Base-by-base conservation (phyloP, 2,329 filamentous ascomycete genomes). In the Aspergillus tubingensis region DNA sequence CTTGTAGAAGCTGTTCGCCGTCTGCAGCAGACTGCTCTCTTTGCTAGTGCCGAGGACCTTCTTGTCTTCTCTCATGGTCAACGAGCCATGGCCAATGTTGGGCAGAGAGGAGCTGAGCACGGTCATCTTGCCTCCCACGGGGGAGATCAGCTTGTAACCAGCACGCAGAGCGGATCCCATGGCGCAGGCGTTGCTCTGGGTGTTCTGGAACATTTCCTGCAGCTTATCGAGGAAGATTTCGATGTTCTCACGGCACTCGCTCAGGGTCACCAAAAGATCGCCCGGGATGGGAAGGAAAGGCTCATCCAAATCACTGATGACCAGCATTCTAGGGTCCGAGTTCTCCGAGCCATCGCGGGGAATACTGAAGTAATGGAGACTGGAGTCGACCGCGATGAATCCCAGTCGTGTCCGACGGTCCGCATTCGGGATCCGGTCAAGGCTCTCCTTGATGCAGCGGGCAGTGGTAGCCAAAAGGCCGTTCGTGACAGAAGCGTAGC, bases 401-500 rank as follows among this genome's bases (percentile, higher is more conserved):
- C 95, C 95, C 58, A 99, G 84, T 61, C 94, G 87, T 41, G 95
- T 98, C 69, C 95, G 86, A 63, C 93, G 87, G 75, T 98, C 95
- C 23, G 93, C 93, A 77, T 99, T 98, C n/a, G 95, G 95, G 85
- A 99, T 97, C 78, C 94, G 86, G 78, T 96, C 94, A 59, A 99
- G 84, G 72, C 93, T 96, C 77, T 98, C 95, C 72, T 96, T 83
- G 69, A 99, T 97, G 65, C 93, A 96, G 69, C 95, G 87, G 59
- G 95, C 94, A 63, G 89, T 91, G 8, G 95, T 98, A 53, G 95
- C 95, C 61, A 98, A 82, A 32, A 99, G 87, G 52, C 95, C 95
- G 65, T 89, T 96, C 15, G 92, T 92, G 15, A 97, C 91, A 32
- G 94, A 88, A 11, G 91, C 88, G 70, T 92, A 96, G 82, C 92